Base-by-base conservation (phyloP, 306 rosid genomes). In the Castanea mollissima region DNA sequence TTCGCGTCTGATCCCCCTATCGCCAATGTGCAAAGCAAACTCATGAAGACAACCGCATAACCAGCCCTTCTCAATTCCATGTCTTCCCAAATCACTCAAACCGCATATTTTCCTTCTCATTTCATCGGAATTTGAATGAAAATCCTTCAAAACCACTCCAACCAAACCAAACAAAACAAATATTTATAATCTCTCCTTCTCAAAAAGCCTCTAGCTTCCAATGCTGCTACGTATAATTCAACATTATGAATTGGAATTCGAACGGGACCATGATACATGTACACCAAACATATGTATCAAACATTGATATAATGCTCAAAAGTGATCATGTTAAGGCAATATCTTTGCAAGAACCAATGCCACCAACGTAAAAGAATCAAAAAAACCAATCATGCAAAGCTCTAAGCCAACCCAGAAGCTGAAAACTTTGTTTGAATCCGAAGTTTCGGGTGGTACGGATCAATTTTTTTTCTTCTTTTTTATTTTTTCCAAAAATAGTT, bases 21-120 rank as follows among this genome's bases (percentile, higher is more conserved):
- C 5, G 89, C 91, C 83, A 90, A 82, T 19, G 91, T 93, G 75
- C 88, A 90, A 76, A 93, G 91, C 70, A 95, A 85, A 81, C 86
- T 88, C 80, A 83, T 87, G 29, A 90, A 89, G 78, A 85, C 46
- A 75, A 87, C 87, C 49, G 87, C 87, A 80, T 76, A 84, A 55
- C 87, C 60, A 18, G 80, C 88, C 81, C 87, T 89, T 86, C 83
- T 83, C 85, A 89, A 81, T 82, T 84, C 93, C 92, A 90, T 91
- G 78, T 67, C 80, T 86, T 59, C 69, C 77, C 23, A 73, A 79
- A 73, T 76, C 86, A 79, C 76, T 57, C 85, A 83, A 62, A 77
- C 76, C 82, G 83, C 75, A 63, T 62, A 79, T 73, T 81, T 75
- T 55, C 76, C 86, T 81, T 84, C 69, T 92, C 97, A 90, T 94